These are phyloP conservation scores for Mycosarcoma maydis DNA, from an alignment of 1,284 basidiomycete species.

Conservation along the genomic window DNA sequence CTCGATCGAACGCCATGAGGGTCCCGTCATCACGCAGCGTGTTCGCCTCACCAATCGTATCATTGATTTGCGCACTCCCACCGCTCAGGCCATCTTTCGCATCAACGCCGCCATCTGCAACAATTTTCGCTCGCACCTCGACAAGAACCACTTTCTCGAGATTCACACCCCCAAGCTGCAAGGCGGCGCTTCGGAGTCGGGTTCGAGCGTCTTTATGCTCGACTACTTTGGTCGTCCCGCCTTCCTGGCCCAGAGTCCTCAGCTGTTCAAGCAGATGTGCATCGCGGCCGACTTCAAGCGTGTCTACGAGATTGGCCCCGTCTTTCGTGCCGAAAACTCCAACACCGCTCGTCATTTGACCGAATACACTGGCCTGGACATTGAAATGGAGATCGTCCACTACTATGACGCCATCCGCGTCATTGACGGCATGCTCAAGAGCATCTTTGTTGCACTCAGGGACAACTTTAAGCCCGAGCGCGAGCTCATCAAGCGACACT, in stretches of 20 bases:
- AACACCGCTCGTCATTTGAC: conserved; percentile 64
- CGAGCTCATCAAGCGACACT: conserved; percentile 52
- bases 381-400: conserved; percentile 63
- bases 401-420: conserved; percentile 62
- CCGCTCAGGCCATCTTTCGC: conserved; percentile 60
- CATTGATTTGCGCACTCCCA: conserved; percentile 61
- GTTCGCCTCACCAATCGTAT: conserved; percentile 61
- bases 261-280: conserved; percentile 65
- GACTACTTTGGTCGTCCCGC: conserved; percentile 64
- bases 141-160: conserved; percentile 54
- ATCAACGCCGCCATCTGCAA: conserved; percentile 60
- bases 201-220: conserved; percentile 61
- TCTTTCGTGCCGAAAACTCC: conserved; percentile 65
- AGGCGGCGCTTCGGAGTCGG: conserved; percentile 61
- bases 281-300: conserved; percentile 61
- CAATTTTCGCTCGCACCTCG: conserved; percentile 58
- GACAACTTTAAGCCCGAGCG: conserved; percentile 45
- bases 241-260: conserved; percentile 61
- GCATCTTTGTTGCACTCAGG: conserved; percentile 52
- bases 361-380: conserved; percentile 64
- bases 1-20: conserved; percentile 32
- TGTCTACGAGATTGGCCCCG: conserved; percentile 64
- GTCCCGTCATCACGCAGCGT: conserved; percentile 52
- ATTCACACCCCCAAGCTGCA: conserved; percentile 65
- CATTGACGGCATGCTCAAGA: conserved; percentile 63